Evolutionary conservation across 1,139 yeast genomes (phyloP).

Genomic region (Suhomyces kunorum): DNA sequence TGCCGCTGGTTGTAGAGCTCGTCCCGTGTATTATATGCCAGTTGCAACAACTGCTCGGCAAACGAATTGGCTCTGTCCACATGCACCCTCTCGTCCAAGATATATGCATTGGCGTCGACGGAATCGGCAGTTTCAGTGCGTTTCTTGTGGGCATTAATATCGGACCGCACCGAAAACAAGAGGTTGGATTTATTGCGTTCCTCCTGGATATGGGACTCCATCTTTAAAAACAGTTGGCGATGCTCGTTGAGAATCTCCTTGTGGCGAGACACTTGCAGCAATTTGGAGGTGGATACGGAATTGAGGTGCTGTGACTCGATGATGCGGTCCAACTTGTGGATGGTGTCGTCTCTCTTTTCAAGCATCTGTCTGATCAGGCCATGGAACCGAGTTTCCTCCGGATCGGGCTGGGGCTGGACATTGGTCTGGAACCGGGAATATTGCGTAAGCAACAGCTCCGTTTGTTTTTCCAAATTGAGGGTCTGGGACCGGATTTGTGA

Average conservation of each 20-base stretch:
- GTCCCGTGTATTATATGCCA: slow-evolving; percentile 88
- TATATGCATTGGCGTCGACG: slow-evolving; percentile 60
- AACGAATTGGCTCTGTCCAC: slow-evolving; percentile 72
- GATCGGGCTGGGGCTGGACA: slow-evolving; percentile 32
- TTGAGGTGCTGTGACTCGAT: slow-evolving; percentile 55
- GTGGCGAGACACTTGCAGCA: slow-evolving; percentile 83
- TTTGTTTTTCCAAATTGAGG: slow-evolving; percentile 43
- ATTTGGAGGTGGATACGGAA: slow-evolving; percentile 64
- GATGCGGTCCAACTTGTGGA: slow-evolving; percentile 39
- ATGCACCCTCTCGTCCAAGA: slow-evolving; percentile 73
- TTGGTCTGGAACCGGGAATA: slow-evolving; percentile 35
- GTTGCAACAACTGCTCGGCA: slow-evolving; percentile 76
- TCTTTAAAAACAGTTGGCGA: slow-evolving; percentile 58
- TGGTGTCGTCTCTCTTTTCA: slow-evolving; percentile 34
- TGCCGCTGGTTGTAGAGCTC: slow-evolving; percentile 74
- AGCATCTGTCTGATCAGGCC: slow-evolving; percentile 48
- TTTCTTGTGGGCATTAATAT: slow-evolving; percentile 62
- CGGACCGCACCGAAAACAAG: slow-evolving; percentile 73
- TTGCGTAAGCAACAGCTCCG: slow-evolving; percentile 39
- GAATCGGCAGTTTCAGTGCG: slow-evolving; percentile 36
- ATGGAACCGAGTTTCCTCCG: slow-evolving; percentile 68
- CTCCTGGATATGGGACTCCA: slow-evolving; percentile 61
- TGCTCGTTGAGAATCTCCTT: slow-evolving; percentile 75
- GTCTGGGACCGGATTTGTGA: slow-evolving; percentile 43
- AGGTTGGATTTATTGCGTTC: slow-evolving; percentile 77